Conservation (phyloP, 2,329 filamentous ascomycete genomes). For the Penicillium sp. region DNA sequence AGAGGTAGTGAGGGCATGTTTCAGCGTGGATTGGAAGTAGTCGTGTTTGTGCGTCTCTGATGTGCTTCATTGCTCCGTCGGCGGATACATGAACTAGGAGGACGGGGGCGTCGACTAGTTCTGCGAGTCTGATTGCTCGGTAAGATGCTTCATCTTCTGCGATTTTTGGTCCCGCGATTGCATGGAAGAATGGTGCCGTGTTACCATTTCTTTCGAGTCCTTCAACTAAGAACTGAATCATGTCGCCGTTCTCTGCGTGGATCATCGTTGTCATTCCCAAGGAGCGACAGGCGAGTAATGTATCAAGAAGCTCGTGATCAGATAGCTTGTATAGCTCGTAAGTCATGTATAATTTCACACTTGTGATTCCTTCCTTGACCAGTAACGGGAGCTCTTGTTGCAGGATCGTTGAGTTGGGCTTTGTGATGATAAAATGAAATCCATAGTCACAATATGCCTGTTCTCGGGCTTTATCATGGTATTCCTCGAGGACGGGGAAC, state of each 20-base stretch:
- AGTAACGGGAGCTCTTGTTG: neutral
- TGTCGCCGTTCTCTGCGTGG: slow-evolving; percentile 6
- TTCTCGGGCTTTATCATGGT: neutral
- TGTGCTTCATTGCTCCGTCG: neutral
- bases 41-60: slow-evolving; percentile 1
- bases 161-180: neutral
- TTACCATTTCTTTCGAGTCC: neutral
- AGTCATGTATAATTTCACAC: slow-evolving; percentile 7
- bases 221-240: neutral
- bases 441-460: slow-evolving; percentile 2
- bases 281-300: neutral
- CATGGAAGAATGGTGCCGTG: slow-evolving; percentile 2
- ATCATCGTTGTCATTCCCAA: slow-evolving; percentile 6
- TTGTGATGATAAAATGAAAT: slow-evolving; percentile 5
- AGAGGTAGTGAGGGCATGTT: slow-evolving; percentile 7
- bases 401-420: neutral
- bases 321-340: slow-evolving; percentile 1
- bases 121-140: slow-evolving; percentile 1
- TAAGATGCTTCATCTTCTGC: slow-evolving; percentile 3
- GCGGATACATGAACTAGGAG: slow-evolving; percentile 5
- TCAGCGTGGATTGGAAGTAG: slow-evolving; percentile 3
- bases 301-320: slow-evolving; percentile 1
- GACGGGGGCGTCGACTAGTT: slow-evolving; percentile 3
- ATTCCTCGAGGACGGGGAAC: neutral
- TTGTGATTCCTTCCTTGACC: slow-evolving; percentile 1